Evolutionary conservation across 2,329 filamentous ascomycete species (phyloP).

Genomic region (Apiospora hydei): DNA sequence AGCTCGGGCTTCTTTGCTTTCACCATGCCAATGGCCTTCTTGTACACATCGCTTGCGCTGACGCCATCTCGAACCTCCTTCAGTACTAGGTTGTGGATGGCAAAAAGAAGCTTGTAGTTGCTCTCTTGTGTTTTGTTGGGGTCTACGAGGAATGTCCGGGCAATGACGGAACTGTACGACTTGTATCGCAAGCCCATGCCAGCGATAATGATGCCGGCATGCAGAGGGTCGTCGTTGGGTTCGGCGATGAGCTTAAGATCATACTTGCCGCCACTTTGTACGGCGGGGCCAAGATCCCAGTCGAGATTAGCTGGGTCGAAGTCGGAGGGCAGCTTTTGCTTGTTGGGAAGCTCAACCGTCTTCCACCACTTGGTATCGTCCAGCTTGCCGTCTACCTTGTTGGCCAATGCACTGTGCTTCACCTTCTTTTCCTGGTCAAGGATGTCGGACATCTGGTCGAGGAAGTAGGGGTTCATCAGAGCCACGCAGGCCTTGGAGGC

Average conservation of each 20-base stretch:
- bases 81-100: slow-evolving; percentile 87
- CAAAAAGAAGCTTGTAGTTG: slow-evolving; percentile 88
- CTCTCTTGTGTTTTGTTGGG: slow-evolving; percentile 95
- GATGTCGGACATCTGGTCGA: slow-evolving; percentile 97
- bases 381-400: slow-evolving; percentile 89
- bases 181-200: slow-evolving; percentile 93
- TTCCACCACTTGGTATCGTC: slow-evolving; percentile 96
- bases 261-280: slow-evolving; percentile 96
- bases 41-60: slow-evolving; percentile 87
- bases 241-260: slow-evolving; percentile 83
- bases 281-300: slow-evolving; percentile 88
- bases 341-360: slow-evolving; percentile 72
- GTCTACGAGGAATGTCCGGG: slow-evolving; percentile 93
- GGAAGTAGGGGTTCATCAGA: slow-evolving; percentile 94
- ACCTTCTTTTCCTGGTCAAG: slow-evolving; percentile 98
- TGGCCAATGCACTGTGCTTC: slow-evolving; percentile 84
- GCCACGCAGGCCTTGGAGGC: slow-evolving; percentile 94
- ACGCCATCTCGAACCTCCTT: slow-evolving; percentile 90
- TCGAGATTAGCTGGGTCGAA: slow-evolving; percentile 91
- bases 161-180: slow-evolving; percentile 92
- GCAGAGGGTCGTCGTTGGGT: slow-evolving; percentile 81
- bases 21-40: slow-evolving; percentile 81
- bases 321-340: slow-evolving; percentile 80
- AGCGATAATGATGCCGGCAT: slow-evolving; percentile 92
- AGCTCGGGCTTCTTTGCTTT: slow-evolving; percentile 93